These are phyloP conservation scores for Stenogyne calaminthoides DNA, from an alignment of 305 asterid genomes.

Conservation along the genomic window DNA sequence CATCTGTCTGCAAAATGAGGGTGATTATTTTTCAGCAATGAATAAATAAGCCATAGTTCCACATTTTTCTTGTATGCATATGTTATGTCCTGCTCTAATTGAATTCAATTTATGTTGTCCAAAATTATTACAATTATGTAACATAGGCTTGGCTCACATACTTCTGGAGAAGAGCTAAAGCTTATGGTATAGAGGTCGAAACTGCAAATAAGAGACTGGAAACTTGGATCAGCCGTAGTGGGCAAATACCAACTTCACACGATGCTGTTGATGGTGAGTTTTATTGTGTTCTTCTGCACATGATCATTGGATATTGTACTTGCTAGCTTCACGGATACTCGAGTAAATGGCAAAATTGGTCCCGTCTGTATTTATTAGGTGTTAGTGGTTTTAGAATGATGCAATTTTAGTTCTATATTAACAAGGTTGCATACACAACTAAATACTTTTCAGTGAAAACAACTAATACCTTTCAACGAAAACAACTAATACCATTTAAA, in stretches of 20 bases:
- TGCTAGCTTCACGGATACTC: background rate
- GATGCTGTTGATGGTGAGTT: slow-evolving; percentile 84
- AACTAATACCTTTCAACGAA: no score
- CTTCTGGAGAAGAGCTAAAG: slow-evolving; percentile 93
- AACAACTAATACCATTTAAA: no score
- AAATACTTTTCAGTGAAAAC: no score
- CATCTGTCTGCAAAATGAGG: background rate
- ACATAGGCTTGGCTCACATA: slow-evolving; percentile 93
- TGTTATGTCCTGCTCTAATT: background rate
- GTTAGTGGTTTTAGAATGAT: background rate
- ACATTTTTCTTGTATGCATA: background rate
- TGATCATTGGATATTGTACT: background rate
- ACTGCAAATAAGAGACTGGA: slow-evolving; percentile 70
- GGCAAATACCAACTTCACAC: slow-evolving; percentile 85
- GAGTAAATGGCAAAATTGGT: background rate
- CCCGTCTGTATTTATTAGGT: background rate
- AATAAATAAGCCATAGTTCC: background rate
- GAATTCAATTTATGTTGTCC: slow-evolving; percentile 2
- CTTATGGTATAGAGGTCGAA: slow-evolving; percentile 82
- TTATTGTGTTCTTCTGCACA: slow-evolving; percentile 16
- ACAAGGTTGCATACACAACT: background rate
- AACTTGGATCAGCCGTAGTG: slow-evolving; percentile 87
- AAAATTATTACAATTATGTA: slow-evolving; percentile 16
- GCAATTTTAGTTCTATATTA: background rate
- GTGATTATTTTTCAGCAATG: background rate